Percentiles rank a stretch among this genome's conserved stretches.
Conservation (phyloP, 2,329 filamentous ascomycete species). For the Fusarium sarcochroum region DNA sequence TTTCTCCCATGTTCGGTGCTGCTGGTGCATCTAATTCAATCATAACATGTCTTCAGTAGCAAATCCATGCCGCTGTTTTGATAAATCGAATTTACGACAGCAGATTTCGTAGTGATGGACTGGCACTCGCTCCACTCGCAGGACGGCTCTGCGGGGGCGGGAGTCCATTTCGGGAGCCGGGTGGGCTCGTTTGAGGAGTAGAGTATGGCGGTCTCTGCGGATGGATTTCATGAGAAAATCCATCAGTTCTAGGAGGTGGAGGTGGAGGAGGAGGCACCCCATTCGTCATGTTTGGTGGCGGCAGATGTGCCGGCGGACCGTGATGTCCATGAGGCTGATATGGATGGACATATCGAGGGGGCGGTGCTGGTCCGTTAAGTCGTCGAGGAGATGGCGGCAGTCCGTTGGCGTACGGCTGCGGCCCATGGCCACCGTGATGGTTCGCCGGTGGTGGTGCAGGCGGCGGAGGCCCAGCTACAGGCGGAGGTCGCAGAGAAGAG, state of each 20-base stretch:
- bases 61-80: background rate
- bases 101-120: conserved; percentile 81
- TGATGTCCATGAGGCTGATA: conserved; percentile 51
- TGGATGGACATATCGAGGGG: conserved; percentile 58
- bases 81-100: conserved; percentile 65
- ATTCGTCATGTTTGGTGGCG: conserved; percentile 53
- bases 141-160: conserved; percentile 56
- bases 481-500: conserved; percentile 65
- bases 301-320: conserved; percentile 40
- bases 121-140: conserved; percentile 79
- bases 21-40: background rate
- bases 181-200: conserved; percentile 62
- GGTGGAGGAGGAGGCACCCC: conserved; percentile 51
- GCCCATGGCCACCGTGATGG: conserved; percentile 55
- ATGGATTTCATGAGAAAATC: conserved; percentile 59
- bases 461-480: conserved; percentile 59
- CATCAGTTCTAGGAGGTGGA: conserved; percentile 50
- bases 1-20: background rate
- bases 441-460: conserved; percentile 58
- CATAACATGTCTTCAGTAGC: no score
- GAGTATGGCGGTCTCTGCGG: conserved; percentile 59
- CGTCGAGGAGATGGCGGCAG: conserved; percentile 65
- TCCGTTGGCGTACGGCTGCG: conserved; percentile 58
- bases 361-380: conserved; percentile 58
- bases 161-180: conserved; percentile 58